Evolutionary conservation across 108 stramenopile genomes (phyloP).

Genomic region (Schizochytrium sp.): DNA sequence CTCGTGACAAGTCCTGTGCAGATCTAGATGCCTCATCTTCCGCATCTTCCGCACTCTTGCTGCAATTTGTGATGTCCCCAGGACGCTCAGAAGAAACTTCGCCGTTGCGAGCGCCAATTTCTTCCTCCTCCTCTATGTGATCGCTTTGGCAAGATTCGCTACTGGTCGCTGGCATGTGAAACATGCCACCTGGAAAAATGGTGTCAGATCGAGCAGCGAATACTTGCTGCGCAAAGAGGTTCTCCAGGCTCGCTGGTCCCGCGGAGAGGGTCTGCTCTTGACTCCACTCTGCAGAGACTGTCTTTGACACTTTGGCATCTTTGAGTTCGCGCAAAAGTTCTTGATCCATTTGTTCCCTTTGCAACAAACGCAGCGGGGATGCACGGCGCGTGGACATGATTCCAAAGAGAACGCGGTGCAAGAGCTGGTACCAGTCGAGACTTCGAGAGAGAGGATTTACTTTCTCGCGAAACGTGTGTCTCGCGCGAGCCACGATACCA

Average conservation of each 20-base stretch:
- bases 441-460: background rate
- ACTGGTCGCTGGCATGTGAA: background rate
- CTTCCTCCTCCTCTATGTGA: too few relatives aligned
- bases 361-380: background rate
- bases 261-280: background rate
- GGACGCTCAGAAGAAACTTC: too few relatives aligned
- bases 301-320: background rate
- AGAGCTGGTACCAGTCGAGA: background rate
- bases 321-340: background rate
- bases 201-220: background rate
- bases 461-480: background rate
- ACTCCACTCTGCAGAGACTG: background rate
- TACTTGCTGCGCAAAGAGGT: background rate
- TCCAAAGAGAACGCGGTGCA: background rate
- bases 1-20: background rate
- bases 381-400: background rate
- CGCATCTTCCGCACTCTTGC: background rate
- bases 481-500: background rate
- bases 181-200: background rate
- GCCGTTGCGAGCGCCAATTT: too few relatives aligned
- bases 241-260: background rate
- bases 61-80: too few relatives aligned
- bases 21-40: background rate
- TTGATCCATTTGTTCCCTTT: background rate
- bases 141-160: background rate